A percentile compares a stretch with the other conserved stretches of the same genome.
Evolutionary conservation across 1,139 yeast species (phyloP).

Genomic region (Yamadazyma kanchanaburiensis): DNA sequence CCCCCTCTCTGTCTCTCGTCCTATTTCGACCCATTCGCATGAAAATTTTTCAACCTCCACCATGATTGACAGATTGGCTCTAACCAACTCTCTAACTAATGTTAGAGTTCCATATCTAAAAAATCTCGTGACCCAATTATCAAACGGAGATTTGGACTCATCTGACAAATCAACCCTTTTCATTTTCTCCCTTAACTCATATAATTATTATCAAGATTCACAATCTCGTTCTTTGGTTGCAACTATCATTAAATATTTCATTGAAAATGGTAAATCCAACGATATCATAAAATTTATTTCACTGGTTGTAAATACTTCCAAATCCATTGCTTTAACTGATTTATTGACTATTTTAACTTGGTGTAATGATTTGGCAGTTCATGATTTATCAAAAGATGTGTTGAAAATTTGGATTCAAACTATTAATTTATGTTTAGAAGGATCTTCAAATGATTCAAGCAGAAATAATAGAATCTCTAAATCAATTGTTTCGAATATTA

Average conservation of each 20-base stretch:
- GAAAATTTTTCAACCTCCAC: too few species aligned
- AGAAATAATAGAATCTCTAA: conserved; percentile 38
- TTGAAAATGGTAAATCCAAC: conserved; percentile 5
- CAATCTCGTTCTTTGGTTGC: conserved; percentile 41
- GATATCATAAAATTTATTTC: conserved; percentile 37
- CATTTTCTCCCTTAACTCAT: conserved; percentile 40
- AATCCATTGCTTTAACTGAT: conserved; percentile 49
- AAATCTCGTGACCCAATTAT: background rate
- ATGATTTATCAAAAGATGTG: conserved; percentile 2
- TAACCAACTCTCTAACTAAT: too few species aligned
- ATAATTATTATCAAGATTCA: conserved; percentile 49
- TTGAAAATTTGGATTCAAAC: conserved; percentile 1
- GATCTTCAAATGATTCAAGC: conserved; percentile 26
- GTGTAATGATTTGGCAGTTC: conserved; percentile 35
- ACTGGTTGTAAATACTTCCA: conserved; percentile 23
- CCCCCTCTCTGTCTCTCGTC: too few species aligned
- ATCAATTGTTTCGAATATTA: conserved; percentile 39
- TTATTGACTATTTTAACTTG: conserved; percentile 56
- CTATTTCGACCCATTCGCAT: too few species aligned
- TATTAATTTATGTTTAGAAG: conserved; percentile 5
- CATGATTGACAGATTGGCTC: too few species aligned
- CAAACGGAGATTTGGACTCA: background rate
- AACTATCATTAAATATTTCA: conserved; percentile 3
- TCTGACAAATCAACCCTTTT: conserved; percentile 14
- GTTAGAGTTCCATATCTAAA: background rate